These are phyloP conservation scores for Penicillium brasilianum DNA, from an alignment of 2,329 filamentous ascomycete genomes.

Conservation along the genomic window DNA sequence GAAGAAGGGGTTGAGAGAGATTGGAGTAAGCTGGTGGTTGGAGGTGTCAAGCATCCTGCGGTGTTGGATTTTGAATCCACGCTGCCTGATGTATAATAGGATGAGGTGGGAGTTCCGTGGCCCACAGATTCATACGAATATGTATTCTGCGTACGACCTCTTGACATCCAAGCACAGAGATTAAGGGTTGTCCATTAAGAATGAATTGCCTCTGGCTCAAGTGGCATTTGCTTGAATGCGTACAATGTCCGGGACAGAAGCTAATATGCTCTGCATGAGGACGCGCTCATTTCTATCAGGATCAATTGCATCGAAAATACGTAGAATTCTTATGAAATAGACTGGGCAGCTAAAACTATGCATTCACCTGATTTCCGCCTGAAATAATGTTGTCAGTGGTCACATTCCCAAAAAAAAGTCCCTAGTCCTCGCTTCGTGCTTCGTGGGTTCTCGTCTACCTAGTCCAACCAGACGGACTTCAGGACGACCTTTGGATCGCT, in stretches of 20 bases:
- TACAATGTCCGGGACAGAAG: no score
- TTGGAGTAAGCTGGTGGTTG: conserved; percentile 54
- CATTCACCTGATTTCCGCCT: background rate
- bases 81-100: background rate
- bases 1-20: conserved; percentile 58
- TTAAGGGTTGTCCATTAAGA: background rate
- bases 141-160: background rate
- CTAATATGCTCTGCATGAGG: no score
- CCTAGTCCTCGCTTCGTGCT: background rate
- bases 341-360: background rate
- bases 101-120: background rate
- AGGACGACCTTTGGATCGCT: no score
- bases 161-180: background rate
- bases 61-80: conserved; percentile 42
- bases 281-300: no score
- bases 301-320: background rate
- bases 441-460: background rate
- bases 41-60: conserved; percentile 40
- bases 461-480: no score
- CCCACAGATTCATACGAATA: background rate
- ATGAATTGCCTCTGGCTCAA: no score
- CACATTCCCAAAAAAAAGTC: background rate
- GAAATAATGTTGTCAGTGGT: background rate
- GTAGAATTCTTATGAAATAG: background rate
- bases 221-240: no score